Evolutionary conservation across 163 green algal species (phyloP).

Genomic region (Chloromonas sp.): DNA sequence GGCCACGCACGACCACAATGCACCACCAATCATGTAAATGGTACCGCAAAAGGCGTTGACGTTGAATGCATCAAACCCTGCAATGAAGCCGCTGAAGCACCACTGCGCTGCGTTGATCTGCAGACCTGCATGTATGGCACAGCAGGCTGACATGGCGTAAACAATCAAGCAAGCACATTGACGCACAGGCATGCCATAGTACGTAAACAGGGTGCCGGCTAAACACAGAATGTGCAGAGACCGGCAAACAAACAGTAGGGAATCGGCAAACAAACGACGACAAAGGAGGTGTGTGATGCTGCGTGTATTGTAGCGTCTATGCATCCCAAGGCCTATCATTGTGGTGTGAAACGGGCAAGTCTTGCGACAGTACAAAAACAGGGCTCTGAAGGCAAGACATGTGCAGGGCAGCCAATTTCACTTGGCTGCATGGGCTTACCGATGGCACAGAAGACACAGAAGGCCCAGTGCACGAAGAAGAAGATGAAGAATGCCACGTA

Average conservation of each 20-base stretch:
- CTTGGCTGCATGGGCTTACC: slow-evolving; percentile 17
- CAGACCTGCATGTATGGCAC: slow-evolving; percentile 18
- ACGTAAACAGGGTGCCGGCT: not conserved
- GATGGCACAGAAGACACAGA: slow-evolving; percentile 50
- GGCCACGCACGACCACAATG: slow-evolving; percentile 21
- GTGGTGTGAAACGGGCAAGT: not conserved
- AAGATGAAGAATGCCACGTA: slow-evolving; percentile 54
- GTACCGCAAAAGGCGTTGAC: slow-evolving; percentile 19
- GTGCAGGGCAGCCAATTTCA: not conserved
- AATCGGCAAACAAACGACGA: not conserved
- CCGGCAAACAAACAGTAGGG: not conserved
- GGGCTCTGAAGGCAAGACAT: not conserved
- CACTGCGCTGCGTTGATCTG: slow-evolving; percentile 32
- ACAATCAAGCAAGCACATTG: not conserved
- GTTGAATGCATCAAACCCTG: slow-evolving; percentile 37
- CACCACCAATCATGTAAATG: slow-evolving; percentile 36
- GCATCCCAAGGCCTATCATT: not conserved
- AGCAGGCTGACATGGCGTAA: not conserved
- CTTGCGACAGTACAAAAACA: too few relatives aligned
- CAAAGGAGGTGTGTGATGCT: not conserved
- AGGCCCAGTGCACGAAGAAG: slow-evolving; percentile 44
- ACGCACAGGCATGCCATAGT: too few relatives aligned
- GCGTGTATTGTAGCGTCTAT: not conserved
- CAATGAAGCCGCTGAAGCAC: slow-evolving; percentile 41
- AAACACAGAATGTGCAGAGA: not conserved